These are phyloP conservation scores for Ajuga reptans DNA, from an alignment of 305 asterid genomes.

Conservation along the genomic window DNA sequence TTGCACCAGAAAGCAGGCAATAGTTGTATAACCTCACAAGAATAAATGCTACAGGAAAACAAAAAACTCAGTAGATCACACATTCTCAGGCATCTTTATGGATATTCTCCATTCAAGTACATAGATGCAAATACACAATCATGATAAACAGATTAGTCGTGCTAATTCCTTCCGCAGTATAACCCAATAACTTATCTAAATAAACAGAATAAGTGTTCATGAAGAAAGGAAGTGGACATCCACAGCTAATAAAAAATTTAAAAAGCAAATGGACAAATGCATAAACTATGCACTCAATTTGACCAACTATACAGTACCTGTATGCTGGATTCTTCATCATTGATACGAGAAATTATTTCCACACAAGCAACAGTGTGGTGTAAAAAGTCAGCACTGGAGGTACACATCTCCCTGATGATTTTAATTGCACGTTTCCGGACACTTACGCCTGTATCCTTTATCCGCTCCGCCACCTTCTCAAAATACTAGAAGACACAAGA, in stretches of 20 bases:
- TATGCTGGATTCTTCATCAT: conserved; percentile 93
- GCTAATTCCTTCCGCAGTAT: conserved; percentile 7
- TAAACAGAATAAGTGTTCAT: not conserved
- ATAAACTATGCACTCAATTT: conserved; percentile 14
- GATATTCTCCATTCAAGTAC: conserved; percentile 10
- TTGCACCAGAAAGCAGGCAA: conserved; percentile 5
- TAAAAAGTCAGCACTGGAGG: conserved; percentile 61
- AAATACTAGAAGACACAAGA: conserved; percentile 56
- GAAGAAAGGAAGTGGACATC: conserved; percentile 6
- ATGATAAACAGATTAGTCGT: not conserved
- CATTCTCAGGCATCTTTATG: conserved; percentile 9
- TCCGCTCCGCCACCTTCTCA: conserved; percentile 98
- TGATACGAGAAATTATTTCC: conserved; percentile 85
- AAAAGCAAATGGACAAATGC: not conserved
- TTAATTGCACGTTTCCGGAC: conserved; percentile 97
- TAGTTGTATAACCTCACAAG: conserved; percentile 12
- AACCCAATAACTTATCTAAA: conserved; percentile 14
- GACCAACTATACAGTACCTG: conserved; percentile 51
- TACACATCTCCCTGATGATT: conserved; percentile 92
- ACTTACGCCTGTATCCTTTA: conserved; percentile 97
- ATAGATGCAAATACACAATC: conserved; percentile 13
- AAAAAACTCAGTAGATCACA: conserved; percentile 17
- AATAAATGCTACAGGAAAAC: not conserved
- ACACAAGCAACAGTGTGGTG: conserved; percentile 71
- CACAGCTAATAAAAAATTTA: not conserved